These are phyloP conservation scores for Gossypium aridum DNA, from an alignment of 441 rosid genomes.

Conservation along the genomic window DNA sequence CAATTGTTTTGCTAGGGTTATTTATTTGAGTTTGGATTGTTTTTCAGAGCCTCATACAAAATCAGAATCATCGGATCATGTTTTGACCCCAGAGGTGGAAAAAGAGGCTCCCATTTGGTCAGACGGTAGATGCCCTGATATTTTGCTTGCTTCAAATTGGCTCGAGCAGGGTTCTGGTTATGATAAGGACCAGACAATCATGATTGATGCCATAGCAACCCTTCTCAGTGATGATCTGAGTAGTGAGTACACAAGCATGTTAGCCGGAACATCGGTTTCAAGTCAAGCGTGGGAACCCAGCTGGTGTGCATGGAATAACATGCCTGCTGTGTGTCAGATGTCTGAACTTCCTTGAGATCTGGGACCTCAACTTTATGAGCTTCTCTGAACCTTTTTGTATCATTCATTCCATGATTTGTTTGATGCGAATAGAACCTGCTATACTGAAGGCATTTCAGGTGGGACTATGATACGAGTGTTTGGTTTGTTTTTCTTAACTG, in stretches of 20 bases:
- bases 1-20: background rate
- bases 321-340: slow-evolving; percentile 82
- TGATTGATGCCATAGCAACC: slow-evolving; percentile 55
- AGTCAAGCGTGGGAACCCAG: slow-evolving; percentile 58
- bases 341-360: slow-evolving; percentile 52
- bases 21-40: background rate
- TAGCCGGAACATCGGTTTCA: slow-evolving; percentile 35
- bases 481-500: slow-evolving; percentile 24
- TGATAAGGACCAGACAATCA: slow-evolving; percentile 43
- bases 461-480: slow-evolving; percentile 21
- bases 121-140: slow-evolving; percentile 50
- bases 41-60: slow-evolving; percentile 41
- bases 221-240: slow-evolving; percentile 76
- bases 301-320: slow-evolving; percentile 78
- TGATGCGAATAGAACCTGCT: slow-evolving; percentile 17
- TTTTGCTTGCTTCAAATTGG: slow-evolving; percentile 72
- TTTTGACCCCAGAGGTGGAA: slow-evolving; percentile 42
- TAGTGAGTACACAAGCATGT: slow-evolving; percentile 49
- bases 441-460: slow-evolving; percentile 14
- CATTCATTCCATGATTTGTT: slow-evolving; percentile 23
- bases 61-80: slow-evolving; percentile 40
- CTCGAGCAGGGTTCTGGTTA: slow-evolving; percentile 49
- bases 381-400: slow-evolving; percentile 14
- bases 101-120: slow-evolving; percentile 25
- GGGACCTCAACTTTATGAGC: slow-evolving; percentile 18